phyloP scores from a whole-genome alignment of 2,329 filamentous ascomycete genomes.

The Pseudocercospora crystallina region DNA sequence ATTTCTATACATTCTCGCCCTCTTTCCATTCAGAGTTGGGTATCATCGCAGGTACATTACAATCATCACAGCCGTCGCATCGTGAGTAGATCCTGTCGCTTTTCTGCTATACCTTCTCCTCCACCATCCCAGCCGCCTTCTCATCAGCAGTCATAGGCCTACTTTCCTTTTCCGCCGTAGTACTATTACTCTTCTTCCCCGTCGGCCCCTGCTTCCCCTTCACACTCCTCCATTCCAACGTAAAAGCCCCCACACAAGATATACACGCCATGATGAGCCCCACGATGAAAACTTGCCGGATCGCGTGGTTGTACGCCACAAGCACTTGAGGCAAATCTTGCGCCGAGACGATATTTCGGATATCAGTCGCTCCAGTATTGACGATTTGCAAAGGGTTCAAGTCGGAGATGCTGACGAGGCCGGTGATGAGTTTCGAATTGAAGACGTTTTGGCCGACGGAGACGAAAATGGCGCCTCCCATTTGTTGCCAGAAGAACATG shows the following conservation, averaged over 20 bases:
- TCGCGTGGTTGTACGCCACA: slow-evolving; percentile 30
- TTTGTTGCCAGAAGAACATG: slow-evolving; percentile 45
- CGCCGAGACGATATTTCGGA: slow-evolving; percentile 26
- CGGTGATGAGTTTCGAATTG: slow-evolving; percentile 16
- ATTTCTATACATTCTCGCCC: neutral
- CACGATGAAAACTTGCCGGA: slow-evolving; percentile 32
- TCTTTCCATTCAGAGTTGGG: slow-evolving; percentile 1
- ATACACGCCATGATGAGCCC: slow-evolving; percentile 22
- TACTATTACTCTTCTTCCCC: slow-evolving; percentile 14
- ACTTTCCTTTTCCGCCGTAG: too few species aligned
- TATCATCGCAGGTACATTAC: slow-evolving; percentile 3
- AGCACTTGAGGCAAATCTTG: slow-evolving; percentile 18
- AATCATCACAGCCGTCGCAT: neutral
- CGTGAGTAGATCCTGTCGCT: neutral
- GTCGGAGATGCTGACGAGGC: slow-evolving; percentile 7
- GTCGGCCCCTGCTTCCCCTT: slow-evolving; percentile 26
- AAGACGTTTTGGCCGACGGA: slow-evolving; percentile 40
- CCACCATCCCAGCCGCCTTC: neutral
- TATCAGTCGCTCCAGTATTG: slow-evolving; percentile 32
- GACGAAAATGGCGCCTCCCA: slow-evolving; percentile 46
- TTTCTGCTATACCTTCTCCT: slow-evolving; percentile 10
- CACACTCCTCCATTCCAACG: slow-evolving; percentile 31
- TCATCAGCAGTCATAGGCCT: slow-evolving; percentile 3
- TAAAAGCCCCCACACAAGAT: slow-evolving; percentile 23
- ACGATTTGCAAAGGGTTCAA: slow-evolving; percentile 21